phyloP scores from a whole-genome alignment of 2,329 filamentous ascomycete species.

The Pochonia chlamydosporia region DNA sequence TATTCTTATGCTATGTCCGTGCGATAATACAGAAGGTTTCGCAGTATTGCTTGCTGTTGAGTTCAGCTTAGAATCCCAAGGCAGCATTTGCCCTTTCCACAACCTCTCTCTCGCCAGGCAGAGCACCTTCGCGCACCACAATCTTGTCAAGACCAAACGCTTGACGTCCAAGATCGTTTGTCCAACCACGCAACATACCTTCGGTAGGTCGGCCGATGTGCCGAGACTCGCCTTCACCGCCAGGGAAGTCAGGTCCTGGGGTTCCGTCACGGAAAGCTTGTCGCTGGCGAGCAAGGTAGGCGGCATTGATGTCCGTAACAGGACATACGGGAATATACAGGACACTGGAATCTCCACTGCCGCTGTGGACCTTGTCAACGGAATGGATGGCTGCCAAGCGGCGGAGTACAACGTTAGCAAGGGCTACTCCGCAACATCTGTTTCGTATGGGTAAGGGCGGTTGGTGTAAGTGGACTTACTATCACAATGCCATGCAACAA shows the following conservation, averaged over 20 bases:
- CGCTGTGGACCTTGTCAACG: conserved; percentile 73
- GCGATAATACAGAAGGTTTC: too few species aligned
- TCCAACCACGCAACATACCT: conserved; percentile 27
- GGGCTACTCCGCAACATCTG: background rate
- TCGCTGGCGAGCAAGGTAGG: conserved; percentile 65
- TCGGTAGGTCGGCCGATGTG: conserved; percentile 43
- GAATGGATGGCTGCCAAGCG: conserved; percentile 57
- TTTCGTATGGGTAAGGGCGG: background rate
- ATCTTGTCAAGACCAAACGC: conserved; percentile 42
- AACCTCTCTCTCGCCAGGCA: conserved; percentile 28
- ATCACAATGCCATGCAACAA: conserved; percentile 81
- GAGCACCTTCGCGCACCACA: conserved; percentile 16
- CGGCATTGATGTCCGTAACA: conserved; percentile 66
- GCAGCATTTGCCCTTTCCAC: conserved; percentile 37
- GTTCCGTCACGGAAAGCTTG: conserved; percentile 64
- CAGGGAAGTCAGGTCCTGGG: conserved; percentile 66
- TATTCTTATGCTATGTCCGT: too few species aligned
- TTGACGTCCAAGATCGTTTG: conserved; percentile 27
- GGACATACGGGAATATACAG: conserved; percentile 87
- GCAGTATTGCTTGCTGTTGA: too few species aligned
- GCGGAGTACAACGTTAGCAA: background rate
- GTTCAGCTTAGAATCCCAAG: conserved; percentile 31
- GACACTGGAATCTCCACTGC: conserved; percentile 70
- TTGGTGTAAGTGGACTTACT: conserved; percentile 27
- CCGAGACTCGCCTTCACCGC: conserved; percentile 59